phyloP scores from a whole-genome alignment of 2,329 filamentous ascomycete species.

The Claviceps cyperi region DNA sequence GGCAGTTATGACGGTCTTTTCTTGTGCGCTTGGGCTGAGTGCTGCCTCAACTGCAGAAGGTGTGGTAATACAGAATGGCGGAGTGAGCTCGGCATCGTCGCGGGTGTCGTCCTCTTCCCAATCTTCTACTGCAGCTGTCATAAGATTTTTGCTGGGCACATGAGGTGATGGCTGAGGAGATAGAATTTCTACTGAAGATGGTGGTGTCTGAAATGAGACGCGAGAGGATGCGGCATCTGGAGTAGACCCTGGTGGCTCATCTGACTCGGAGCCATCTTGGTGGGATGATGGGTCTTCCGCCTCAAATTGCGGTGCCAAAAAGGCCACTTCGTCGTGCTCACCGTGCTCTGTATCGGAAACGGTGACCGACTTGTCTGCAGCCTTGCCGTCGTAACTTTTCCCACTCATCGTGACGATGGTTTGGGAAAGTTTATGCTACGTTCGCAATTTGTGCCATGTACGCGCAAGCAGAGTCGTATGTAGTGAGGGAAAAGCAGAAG shows the following conservation, averaged over 20 bases:
- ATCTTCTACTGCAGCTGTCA: slow-evolving; percentile 6
- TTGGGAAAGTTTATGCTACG: not conserved
- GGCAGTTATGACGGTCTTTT: not conserved
- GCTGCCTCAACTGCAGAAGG: not conserved
- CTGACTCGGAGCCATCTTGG: not conserved
- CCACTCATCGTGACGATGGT: not conserved
- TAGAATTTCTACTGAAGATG: not conserved
- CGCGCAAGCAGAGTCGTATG: not conserved
- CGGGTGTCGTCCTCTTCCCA: slow-evolving; percentile 4
- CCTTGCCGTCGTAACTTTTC: not conserved
- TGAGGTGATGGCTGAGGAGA: slow-evolving; percentile 3
- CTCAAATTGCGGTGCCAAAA: slow-evolving; percentile 1
- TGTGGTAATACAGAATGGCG: slow-evolving; percentile 4
- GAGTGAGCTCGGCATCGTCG: not conserved
- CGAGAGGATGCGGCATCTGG: not conserved
- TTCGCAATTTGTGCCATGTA: not conserved
- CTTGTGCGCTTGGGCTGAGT: not conserved
- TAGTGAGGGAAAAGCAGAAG: not conserved
- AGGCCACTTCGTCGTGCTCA: slow-evolving; percentile 1
- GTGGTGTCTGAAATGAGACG: not conserved
- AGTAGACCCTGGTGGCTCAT: not conserved
- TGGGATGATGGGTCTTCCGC: not conserved
- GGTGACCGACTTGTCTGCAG: not conserved
- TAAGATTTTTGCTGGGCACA: not conserved
- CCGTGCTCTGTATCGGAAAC: not conserved